A percentile compares a stretch with the other conserved stretches of the same genome.
These are phyloP conservation scores for Solanum hybrid DNA, from an alignment of 305 asterid species.

Conservation along the genomic window DNA sequence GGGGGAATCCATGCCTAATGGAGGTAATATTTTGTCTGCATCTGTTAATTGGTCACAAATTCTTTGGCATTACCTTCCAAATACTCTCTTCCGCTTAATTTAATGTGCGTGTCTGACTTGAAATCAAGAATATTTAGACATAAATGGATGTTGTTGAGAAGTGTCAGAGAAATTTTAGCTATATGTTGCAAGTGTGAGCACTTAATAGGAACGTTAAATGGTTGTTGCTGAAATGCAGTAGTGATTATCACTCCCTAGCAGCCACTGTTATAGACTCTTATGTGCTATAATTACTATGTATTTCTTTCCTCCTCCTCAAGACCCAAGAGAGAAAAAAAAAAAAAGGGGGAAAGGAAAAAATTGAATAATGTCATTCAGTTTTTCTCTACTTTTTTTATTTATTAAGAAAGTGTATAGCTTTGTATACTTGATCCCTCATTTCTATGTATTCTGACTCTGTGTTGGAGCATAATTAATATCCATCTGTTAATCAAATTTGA, in stretches of 20 bases:
- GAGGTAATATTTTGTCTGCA: neutral
- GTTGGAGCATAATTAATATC: neutral
- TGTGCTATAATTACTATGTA: neutral
- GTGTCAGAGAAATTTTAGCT: neutral
- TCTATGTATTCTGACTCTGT: neutral
- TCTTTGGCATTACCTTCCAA: neutral
- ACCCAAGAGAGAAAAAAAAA: too few species aligned
- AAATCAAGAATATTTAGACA: neutral
- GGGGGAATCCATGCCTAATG: neutral
- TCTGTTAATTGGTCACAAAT: neutral
- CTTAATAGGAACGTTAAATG: neutral
- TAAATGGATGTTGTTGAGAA: neutral
- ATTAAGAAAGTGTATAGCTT: neutral
- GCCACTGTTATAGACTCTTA: neutral
- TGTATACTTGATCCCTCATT: neutral
- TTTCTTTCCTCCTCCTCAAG: neutral
- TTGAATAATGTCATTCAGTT: neutral
- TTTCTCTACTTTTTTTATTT: neutral
- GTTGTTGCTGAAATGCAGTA: neutral
- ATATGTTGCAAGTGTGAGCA: neutral
- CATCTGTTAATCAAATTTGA: neutral
- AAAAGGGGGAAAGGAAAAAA: neutral
- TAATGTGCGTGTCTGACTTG: neutral
- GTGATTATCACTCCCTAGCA: neutral
- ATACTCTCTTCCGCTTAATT: neutral